Evolutionary conservation across 306 rosid genomes (phyloP).

Genomic region (Spatholobus suberectus): DNA sequence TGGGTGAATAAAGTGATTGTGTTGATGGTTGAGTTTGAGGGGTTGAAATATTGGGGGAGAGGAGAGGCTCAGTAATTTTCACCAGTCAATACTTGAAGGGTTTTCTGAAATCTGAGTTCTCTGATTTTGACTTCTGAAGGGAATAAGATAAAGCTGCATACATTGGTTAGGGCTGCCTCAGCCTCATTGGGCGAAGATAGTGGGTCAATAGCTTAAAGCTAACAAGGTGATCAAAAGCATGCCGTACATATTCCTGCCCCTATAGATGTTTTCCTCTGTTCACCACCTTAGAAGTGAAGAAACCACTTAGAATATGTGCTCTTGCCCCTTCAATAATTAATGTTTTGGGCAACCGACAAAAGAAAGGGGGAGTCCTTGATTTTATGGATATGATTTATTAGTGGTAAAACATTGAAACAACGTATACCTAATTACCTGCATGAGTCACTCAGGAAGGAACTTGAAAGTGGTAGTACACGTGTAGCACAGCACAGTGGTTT

Average conservation of each 20-base stretch:
- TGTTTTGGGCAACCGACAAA: conserved; percentile 34
- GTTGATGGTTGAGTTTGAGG: conserved; percentile 15
- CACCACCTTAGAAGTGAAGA: conserved; percentile 51
- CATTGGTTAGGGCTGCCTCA: conserved; percentile 20
- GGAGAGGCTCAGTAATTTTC: not conserved
- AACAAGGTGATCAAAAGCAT: conserved; percentile 40
- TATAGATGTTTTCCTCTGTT: conserved; percentile 37
- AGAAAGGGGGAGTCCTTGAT: not conserved
- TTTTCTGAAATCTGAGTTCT: conserved; percentile 34
- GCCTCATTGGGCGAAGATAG: conserved; percentile 46
- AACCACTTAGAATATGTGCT: conserved; percentile 52
- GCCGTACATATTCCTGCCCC: conserved; percentile 43
- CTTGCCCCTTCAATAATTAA: conserved; percentile 35
- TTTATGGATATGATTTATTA: conserved; percentile 8
- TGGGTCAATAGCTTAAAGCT: conserved; percentile 53
- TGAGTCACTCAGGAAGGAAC: conserved; percentile 25
- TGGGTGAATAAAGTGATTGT: conserved; percentile 14
- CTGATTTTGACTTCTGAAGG: conserved; percentile 43
- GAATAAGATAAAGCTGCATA: conserved; percentile 36
- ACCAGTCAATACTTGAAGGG: conserved; percentile 23
- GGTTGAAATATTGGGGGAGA: not conserved
- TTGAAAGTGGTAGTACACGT: conserved; percentile 39
- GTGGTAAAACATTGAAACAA: conserved; percentile 23
- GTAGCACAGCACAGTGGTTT: conserved; percentile 12
- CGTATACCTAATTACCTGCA: conserved; percentile 16